Conservation (phyloP, 805 yeast genomes). For the Starmerella etchellsii region DNA sequence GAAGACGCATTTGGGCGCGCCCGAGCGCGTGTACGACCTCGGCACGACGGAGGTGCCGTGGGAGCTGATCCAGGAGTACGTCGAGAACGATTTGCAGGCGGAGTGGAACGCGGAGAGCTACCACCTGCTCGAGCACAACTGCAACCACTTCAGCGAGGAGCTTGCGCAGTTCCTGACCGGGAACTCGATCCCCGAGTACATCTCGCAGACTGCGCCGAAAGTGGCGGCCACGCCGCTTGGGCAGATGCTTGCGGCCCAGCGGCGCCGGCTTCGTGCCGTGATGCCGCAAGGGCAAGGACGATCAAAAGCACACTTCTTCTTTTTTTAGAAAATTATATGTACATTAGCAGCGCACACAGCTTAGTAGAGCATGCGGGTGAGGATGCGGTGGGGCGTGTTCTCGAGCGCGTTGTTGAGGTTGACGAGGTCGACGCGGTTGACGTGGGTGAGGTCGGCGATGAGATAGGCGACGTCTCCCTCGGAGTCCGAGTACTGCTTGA, state of each 20-base stretch:
- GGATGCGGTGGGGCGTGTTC: slow-evolving; percentile 78
- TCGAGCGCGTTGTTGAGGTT: slow-evolving; percentile 72
- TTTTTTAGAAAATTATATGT: too few species aligned
- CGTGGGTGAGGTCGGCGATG: slow-evolving; percentile 93
- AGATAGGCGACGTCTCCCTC: slow-evolving; percentile 91
- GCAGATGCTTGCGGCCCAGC: slow-evolving; percentile 34
- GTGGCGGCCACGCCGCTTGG: slow-evolving; percentile 42
- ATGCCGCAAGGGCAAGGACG: too few species aligned
- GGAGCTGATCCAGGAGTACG: slow-evolving; percentile 42
- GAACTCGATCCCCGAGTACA: slow-evolving; percentile 40
- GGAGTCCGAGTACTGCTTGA: slow-evolving; percentile 96
- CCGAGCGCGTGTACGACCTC: slow-evolving; percentile 39
- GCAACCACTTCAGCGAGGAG: slow-evolving; percentile 55
- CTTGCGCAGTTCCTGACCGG: slow-evolving; percentile 47
- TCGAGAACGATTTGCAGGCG: slow-evolving; percentile 35
- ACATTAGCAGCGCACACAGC: background rate
- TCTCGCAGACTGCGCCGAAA: slow-evolving; percentile 39
- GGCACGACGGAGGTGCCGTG: slow-evolving; percentile 41
- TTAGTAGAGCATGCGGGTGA: slow-evolving; percentile 79
- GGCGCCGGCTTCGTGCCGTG: too few species aligned
- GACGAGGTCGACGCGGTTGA: slow-evolving; percentile 69
- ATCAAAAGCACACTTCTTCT: too few species aligned
- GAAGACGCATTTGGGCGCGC: slow-evolving; percentile 45
- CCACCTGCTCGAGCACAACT: slow-evolving; percentile 49
- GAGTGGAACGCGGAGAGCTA: slow-evolving; percentile 39